Base-by-base conservation (phyloP, 805 yeast genomes). In the Clavispora santaluciae region DNA sequence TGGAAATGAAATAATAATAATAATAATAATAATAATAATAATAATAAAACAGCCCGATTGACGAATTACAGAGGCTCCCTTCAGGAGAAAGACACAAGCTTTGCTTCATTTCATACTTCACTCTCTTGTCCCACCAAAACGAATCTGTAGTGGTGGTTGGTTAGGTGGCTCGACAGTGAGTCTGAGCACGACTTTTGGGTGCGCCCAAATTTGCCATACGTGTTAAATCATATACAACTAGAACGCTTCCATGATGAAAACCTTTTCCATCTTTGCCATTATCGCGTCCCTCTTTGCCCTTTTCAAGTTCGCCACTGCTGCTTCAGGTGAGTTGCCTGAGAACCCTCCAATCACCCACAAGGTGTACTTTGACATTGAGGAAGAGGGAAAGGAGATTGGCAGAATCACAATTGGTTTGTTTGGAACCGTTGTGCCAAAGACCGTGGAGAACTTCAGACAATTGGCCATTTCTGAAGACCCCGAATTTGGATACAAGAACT, bases 401-500 rank as follows among this genome's bases (percentile, higher is more conserved):
- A 78, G 95, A 59, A 74, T 91, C 49, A 85, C 82, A 44, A 72
- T 91, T 61, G 98, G 97, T 10, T 73, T 91, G 39, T 91, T 81
- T 60, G 97, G 96, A 35, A 77, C 80, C 18, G 86, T 79, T 36
- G 91, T 83, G 29, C 96, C 91, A 53, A 85, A 83, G 64, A 90
- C 97, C 21, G 93, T 75, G 29, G 90, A 86, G 63, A 90, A 90
- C 73, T 89, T 89, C 68, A 79, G 86, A 55, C 83, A 84, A 56
- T 74, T 89, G 62, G 71, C 88, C 38, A 70, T 80, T 35, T 57
- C 64, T 22, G 50, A 80, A 39, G 88, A 86, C 57, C 79, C 85
- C 24, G 63, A 71, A 28, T 71, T 81, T 57, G 81, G 82, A 26
- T 86, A 83, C 68, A 67, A 71, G 51, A 74, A 73, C 45, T 75